Percentiles rank a stretch among this genome's conserved stretches.
These are phyloP conservation scores for Apiotrichum domesticum DNA, from an alignment of 1,284 basidiomycete genomes.

Conservation along the genomic window DNA sequence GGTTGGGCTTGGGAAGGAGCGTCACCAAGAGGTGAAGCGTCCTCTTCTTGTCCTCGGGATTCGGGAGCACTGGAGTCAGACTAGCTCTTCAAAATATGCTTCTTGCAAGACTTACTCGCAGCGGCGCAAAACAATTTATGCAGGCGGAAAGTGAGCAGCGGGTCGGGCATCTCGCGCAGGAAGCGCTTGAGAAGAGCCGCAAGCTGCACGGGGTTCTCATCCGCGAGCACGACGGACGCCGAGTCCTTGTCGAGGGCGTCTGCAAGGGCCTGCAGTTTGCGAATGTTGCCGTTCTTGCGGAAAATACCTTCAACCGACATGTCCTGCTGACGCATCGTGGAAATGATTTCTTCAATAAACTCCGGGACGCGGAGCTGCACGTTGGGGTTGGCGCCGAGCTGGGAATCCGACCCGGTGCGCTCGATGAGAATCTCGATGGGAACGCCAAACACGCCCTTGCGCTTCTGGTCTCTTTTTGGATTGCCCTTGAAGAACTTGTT, in stretches of 20 bases:
- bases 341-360: conserved; percentile 96
- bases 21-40: conserved; percentile 81
- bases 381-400: conserved; percentile 75
- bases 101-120: conserved; percentile 59
- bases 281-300: conserved; percentile 96
- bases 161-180: conserved; percentile 91
- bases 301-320: conserved; percentile 99
- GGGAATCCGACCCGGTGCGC: conserved; percentile 85
- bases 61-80: conserved; percentile 57
- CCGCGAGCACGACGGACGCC: conserved; percentile 77
- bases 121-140: conserved; percentile 83
- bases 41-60: conserved; percentile 70
- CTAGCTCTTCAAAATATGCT: too few species aligned
- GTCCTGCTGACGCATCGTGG: conserved; percentile 99
- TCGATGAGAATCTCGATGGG: conserved; percentile 94
- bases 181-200: conserved; percentile 97
- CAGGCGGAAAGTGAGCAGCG: conserved; percentile 88
- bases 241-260: conserved; percentile 92
- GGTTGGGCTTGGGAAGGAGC: conserved; percentile 83
- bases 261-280: conserved; percentile 79
- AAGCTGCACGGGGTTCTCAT: conserved; percentile 95
- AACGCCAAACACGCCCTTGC: conserved; percentile 89
- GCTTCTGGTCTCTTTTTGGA: conserved; percentile 78
- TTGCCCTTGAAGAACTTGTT: conserved; percentile 89
- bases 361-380: conserved; percentile 83